Evolutionary conservation across 2,329 filamentous ascomycete species (phyloP), one percentile per base, ranked within the genome.

Genomic region (Cladosporium sp.): DNA sequence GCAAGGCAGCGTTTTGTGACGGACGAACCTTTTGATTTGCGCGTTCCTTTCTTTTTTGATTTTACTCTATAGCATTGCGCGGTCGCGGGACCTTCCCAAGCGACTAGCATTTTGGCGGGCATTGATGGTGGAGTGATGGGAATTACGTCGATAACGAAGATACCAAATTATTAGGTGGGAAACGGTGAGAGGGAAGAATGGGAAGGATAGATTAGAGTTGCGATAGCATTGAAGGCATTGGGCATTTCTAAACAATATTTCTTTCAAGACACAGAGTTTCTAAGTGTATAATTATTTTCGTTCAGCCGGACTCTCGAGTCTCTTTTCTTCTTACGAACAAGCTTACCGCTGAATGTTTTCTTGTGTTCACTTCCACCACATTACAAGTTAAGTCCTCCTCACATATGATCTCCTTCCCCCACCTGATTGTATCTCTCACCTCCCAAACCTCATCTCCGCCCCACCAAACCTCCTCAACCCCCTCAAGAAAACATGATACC

Each of bases 401-500:
- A 44, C 1, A 26, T 2, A 59, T 18, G 14, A 18, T 11, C 49
- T 52, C 54, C n/a, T 26, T 28, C 18, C 52, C 14, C 7, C 52
- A 21, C 30, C 32, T 52, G 28, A 4, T 4, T 30, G 4, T 24
- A 52, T 36, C 12, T 6, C 34, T 58, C 11, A 58, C 4, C 55
- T 21, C 38, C 55, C 93, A 73, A 93, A 88, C 66, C 93, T 87
- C 86, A 98, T 96, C 78, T 97, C 91, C 3, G 93, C 94, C 71
- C 88, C 89, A 11, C 92, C 90, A 80, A 88, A 99, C 73, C 90
- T 92, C 78, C 92, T 90, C 72, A 99, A 80, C 0, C 90, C 94
- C 69, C 90, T 86, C 70, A 98, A 83, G 78, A 98, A 99, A 34
- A 96, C 90, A 76, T 97, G 93, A 78, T 99, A 99, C 54, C 93